Evolutionary conservation across 768 basidiomycete genomes (phyloP), one percentile per base, ranked within the genome.

Genomic region (Dioszegia hungarica): DNA sequence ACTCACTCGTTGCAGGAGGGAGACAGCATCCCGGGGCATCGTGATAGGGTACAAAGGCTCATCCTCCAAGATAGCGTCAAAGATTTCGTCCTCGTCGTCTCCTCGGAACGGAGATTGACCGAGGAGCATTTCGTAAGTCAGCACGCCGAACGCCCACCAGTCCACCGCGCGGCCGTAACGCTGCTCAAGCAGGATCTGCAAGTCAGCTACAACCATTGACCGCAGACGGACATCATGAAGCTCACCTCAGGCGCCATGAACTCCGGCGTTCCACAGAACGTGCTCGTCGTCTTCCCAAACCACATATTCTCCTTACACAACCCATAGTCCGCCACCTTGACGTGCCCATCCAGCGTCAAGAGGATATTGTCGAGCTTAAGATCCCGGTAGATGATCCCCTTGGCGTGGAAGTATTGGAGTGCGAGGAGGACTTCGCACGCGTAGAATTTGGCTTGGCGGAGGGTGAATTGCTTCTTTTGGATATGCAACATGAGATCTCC

Each of bases 271-370:
- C 95, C 95, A 78, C 95, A 99, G 79, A 99, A 99, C 2, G 95
- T 99, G 76, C 90, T 91, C 2, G 95, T 99, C 20, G 93, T 97
- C 68, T 86, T 85, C 15, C 92, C 92, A 64, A 82, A 85, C 89
- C 90, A 93, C 94, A 99, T 98, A 19, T 98, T 90, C 73, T 98
- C 95, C 75, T 99, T 99, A 79, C 95, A 99, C 41, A 99, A 80
- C 77, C 95, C 95, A 76, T 98, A 99, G 80, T 98, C 95, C 50
- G 92, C 95, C 14, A 99, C 92, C 77, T 98, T 98, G 67, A 99
- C 89, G 72, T 99, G 95, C 0, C 95, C 95, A 61, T 98, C 95
- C 29, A 95, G 79, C 4, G 95, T 98, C 67, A 99, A 79, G 48
- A 99, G 81, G 67, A 99, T 99, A 74, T 99, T 98, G 75, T 99